phyloP scores from a whole-genome alignment of 2,329 filamentous ascomycete species.

The Phoma sp. region DNA sequence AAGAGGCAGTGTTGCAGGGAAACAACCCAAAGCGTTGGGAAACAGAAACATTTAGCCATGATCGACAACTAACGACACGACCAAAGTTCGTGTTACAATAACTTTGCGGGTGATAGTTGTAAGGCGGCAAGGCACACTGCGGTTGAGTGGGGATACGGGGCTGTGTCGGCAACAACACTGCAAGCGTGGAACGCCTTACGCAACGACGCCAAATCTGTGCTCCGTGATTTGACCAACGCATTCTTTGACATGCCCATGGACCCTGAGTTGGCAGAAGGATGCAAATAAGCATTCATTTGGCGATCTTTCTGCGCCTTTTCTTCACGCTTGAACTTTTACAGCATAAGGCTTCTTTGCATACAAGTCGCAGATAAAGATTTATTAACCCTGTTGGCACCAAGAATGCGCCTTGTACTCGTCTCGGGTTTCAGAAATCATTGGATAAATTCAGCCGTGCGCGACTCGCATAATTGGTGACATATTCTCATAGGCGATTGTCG shows the following conservation, averaged over 20 bases:
- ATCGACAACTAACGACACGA: neutral
- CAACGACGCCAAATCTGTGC: neutral
- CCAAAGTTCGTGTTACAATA: neutral
- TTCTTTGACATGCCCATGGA: neutral
- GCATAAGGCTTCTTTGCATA: too few species aligned
- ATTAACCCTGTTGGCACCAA: too few species aligned
- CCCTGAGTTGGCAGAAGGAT: neutral
- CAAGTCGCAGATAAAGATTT: too few species aligned
- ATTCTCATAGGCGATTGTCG: too few species aligned
- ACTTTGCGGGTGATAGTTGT: neutral
- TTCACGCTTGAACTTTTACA: neutral
- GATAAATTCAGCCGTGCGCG: too few species aligned
- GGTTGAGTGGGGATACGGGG: slow-evolving; percentile 8
- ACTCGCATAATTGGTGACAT: too few species aligned
- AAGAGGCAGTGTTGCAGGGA: neutral
- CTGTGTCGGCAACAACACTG: slow-evolving; percentile 1
- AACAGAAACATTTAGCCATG: neutral
- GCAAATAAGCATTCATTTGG: neutral
- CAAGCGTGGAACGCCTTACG: slow-evolving; percentile 3
- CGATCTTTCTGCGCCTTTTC: neutral
- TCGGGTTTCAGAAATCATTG: too few species aligned
- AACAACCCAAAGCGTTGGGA: neutral
- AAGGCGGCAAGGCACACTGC: slow-evolving; percentile 9
- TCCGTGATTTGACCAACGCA: neutral
- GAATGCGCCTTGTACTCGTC: neutral